A percentile compares a stretch with the other conserved stretches of the same genome.
These are phyloP conservation scores for Salicornia ramosissima DNA, from an alignment of 148 eudicot species.

Conservation along the genomic window DNA sequence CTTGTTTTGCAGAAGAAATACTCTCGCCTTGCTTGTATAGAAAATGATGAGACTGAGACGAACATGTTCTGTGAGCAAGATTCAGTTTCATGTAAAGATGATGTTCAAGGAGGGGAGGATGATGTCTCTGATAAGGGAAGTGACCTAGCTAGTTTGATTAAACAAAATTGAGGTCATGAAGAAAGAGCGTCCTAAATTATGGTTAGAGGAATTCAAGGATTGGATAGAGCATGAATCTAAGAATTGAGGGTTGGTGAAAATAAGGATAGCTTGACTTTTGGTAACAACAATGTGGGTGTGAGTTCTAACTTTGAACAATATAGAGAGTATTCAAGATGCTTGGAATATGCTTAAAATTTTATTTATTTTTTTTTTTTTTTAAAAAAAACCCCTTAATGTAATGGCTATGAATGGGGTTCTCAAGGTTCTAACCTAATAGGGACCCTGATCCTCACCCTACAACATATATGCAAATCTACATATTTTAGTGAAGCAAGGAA, in stretches of 20 bases:
- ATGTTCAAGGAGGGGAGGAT: conserved; percentile 45
- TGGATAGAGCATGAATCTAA: conserved; percentile 65
- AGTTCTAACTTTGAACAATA: conserved; percentile 29
- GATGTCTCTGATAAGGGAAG: conserved; percentile 52
- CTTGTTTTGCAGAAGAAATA: conserved; percentile 64
- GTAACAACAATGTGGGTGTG: conserved; percentile 22
- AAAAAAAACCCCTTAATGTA: too few relatives aligned
- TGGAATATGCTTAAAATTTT: too few relatives aligned
- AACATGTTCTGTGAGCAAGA: conserved; percentile 46
- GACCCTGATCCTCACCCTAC: too few relatives aligned
- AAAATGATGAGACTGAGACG: conserved; percentile 43
- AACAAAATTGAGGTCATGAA: conserved; percentile 71
- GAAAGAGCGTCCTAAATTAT: conserved; percentile 55
- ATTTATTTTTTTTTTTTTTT: too few relatives aligned
- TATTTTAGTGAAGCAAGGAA: too few relatives aligned
- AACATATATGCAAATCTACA: too few relatives aligned
- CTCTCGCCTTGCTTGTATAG: conserved; percentile 72
- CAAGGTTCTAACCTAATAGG: too few relatives aligned
- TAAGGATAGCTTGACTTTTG: conserved; percentile 26
- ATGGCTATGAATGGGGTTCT: too few relatives aligned
- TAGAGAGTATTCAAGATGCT: conserved; percentile 56
- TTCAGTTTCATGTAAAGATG: conserved; percentile 57
- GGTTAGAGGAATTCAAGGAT: conserved; percentile 65
- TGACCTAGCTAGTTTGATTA: conserved; percentile 57
- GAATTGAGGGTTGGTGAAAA: conserved; percentile 29